These are phyloP conservation scores for Rhodotorula diobovata DNA, from an alignment of 768 basidiomycete species.

Conservation along the genomic window DNA sequence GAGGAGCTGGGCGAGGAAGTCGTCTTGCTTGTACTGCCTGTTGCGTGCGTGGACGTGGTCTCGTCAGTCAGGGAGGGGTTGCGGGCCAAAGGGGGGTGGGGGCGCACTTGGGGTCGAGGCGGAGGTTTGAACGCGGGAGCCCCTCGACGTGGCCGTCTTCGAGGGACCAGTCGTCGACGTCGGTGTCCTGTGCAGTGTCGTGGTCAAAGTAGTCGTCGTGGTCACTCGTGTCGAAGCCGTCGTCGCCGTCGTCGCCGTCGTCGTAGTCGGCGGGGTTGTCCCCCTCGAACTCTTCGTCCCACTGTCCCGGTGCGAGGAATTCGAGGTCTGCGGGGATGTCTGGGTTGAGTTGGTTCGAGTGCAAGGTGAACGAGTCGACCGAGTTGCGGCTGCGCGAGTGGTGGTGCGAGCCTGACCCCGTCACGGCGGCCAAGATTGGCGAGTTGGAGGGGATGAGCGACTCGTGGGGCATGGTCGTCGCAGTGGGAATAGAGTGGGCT, in stretches of 20 bases:
- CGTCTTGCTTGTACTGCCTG: conserved; percentile 36
- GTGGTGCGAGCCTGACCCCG: background rate
- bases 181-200: conserved; percentile 29
- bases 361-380: conserved; percentile 31
- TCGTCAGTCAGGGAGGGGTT: background rate
- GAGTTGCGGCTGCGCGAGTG: background rate
- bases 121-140: conserved; percentile 30
- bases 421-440: conserved; percentile 1
- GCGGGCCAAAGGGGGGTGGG: background rate
- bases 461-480: conserved; percentile 9
- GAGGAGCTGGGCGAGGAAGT: conserved; percentile 35
- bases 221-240: conserved; percentile 13
- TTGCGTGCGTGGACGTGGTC: background rate
- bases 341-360: conserved; percentile 42
- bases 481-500: background rate
- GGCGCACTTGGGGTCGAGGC: conserved; percentile 41
- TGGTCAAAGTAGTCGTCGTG: conserved; percentile 4
- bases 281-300: conserved; percentile 18
- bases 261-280: conserved; percentile 6
- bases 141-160: conserved; percentile 42
- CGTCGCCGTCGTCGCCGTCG: conserved; percentile 24
- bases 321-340: conserved; percentile 41
- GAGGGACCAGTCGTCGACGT: conserved; percentile 33
- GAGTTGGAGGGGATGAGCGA: conserved; percentile 22
- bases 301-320: conserved; percentile 36